A percentile compares a stretch with the other conserved stretches of the same genome.
These are phyloP conservation scores for Lipomyces kockii DNA, from an alignment of 805 yeast genomes.

Conservation along the genomic window DNA sequence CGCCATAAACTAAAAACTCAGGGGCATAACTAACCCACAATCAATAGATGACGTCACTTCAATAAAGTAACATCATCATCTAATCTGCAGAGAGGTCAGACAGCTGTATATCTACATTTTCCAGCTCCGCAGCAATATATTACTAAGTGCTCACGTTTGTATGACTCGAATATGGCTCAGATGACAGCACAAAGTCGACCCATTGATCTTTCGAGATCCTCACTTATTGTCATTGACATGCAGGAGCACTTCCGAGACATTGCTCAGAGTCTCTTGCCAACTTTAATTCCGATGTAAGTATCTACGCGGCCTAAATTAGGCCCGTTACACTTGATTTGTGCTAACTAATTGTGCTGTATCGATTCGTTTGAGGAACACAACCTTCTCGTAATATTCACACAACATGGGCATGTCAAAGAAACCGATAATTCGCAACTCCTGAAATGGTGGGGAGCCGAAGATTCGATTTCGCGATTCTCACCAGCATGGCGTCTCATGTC, in stretches of 20 bases:
- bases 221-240: constrained; percentile 33
- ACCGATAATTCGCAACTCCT: constrained; percentile 25
- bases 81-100: too few relatives aligned
- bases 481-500: constrained; percentile 30
- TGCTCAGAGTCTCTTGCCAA: constrained; percentile 22
- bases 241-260: constrained; percentile 26
- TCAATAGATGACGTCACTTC: too few relatives aligned
- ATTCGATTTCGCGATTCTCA: constrained; percentile 30
- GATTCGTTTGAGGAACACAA: constrained; percentile 5
- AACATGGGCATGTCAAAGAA: constrained; percentile 27
- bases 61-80: too few relatives aligned
- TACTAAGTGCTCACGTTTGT: background rate
- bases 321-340: background rate
- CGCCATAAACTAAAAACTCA: too few relatives aligned
- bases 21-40: too few relatives aligned
- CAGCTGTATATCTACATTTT: too few relatives aligned
- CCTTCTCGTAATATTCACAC: constrained; percentile 31
- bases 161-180: background rate
- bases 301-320: background rate
- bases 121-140: too few relatives aligned
- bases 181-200: constrained; percentile 21
- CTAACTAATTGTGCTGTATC: constrained; percentile 13
- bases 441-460: constrained; percentile 31
- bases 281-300: constrained; percentile 19
- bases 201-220: constrained; percentile 15